Conservation (phyloP, 768 basidiomycete genomes). For the Phylloporus sp. region DNA sequence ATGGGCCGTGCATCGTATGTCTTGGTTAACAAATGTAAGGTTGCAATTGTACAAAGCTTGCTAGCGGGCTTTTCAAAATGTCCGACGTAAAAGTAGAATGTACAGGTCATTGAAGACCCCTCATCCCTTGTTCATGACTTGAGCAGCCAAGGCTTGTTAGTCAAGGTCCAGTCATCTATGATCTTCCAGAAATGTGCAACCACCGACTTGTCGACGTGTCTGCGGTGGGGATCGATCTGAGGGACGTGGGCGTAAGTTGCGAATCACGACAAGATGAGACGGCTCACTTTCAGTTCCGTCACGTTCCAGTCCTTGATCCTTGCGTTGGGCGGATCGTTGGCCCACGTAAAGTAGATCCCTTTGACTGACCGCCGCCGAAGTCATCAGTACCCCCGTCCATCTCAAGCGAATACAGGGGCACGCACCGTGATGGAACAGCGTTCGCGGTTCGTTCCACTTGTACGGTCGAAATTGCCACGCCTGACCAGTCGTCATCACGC, state of each 20-base stretch:
- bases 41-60: too few relatives aligned
- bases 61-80: too few relatives aligned
- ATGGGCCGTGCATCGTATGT: conserved; percentile 2
- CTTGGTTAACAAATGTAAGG: too few relatives aligned
- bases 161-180: conserved; percentile 78
- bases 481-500: conserved; percentile 97
- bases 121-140: conserved; percentile 29
- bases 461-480: conserved; percentile 98
- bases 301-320: conserved; percentile 98
- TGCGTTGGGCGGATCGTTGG: conserved; percentile 82
- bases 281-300: conserved; percentile 75
- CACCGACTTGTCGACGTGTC: conserved; percentile 91
- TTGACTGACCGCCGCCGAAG: conserved; percentile 56
- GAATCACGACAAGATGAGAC: neutral
- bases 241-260: neutral
- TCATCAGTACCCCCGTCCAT: too few relatives aligned
- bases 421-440: conserved; percentile 89
- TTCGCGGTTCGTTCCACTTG: conserved; percentile 92
- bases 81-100: neutral
- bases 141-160: conserved; percentile 76
- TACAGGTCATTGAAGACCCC: too few relatives aligned
- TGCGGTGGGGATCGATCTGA: conserved; percentile 83
- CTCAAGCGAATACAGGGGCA: too few relatives aligned
- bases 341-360: conserved; percentile 93
- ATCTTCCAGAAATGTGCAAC: conserved; percentile 96